Evolutionary conservation across 495 filamentous ascomycete genomes (phyloP).

Genomic region (Lophium mytilinum): DNA sequence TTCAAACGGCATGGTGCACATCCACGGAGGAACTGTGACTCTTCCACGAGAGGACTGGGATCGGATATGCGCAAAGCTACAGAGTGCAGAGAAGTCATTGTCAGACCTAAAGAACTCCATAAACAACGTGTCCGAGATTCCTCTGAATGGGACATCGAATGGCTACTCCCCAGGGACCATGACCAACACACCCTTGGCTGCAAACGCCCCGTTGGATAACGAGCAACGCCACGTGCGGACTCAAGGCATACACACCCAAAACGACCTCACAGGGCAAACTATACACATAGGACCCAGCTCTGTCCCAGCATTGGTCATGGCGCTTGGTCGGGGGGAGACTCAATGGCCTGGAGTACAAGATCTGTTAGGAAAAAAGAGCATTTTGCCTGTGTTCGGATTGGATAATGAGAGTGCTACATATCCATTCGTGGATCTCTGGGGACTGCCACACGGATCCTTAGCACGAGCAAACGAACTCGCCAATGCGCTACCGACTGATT

Average conservation of each 20-base stretch:
- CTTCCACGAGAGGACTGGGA: conserved; percentile 33
- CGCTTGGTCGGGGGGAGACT: conserved; percentile 57
- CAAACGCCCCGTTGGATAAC: conserved; percentile 18
- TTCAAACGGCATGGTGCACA: conserved; percentile 25
- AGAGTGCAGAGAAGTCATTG: conserved; percentile 31
- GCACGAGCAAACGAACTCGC: conserved; percentile 62
- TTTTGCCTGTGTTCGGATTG: conserved; percentile 71
- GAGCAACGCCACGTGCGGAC: conserved; percentile 15
- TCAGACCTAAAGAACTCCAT: conserved; percentile 30
- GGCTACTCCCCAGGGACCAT: conserved; percentile 22
- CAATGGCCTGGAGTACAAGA: conserved; percentile 31
- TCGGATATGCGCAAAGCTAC: conserved; percentile 32
- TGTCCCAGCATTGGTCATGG: conserved; percentile 55
- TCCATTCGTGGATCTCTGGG: conserved; percentile 61
- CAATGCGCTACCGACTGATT: conserved; percentile 59
- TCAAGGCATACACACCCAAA: conserved; percentile 45
- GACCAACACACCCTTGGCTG: conserved; percentile 21
- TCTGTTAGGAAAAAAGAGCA: conserved; percentile 59
- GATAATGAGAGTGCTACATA: conserved; percentile 78
- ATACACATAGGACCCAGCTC: conserved; percentile 53
- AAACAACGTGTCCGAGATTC: conserved; percentile 22
- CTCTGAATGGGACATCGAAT: conserved; percentile 8
- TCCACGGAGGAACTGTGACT: conserved; percentile 26
- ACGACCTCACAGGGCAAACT: conserved; percentile 47
- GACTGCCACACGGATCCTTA: conserved; percentile 55